These are phyloP conservation scores for Myrmaecium sp. DNA, from an alignment of 2,329 filamentous ascomycete species.

Conservation along the genomic window DNA sequence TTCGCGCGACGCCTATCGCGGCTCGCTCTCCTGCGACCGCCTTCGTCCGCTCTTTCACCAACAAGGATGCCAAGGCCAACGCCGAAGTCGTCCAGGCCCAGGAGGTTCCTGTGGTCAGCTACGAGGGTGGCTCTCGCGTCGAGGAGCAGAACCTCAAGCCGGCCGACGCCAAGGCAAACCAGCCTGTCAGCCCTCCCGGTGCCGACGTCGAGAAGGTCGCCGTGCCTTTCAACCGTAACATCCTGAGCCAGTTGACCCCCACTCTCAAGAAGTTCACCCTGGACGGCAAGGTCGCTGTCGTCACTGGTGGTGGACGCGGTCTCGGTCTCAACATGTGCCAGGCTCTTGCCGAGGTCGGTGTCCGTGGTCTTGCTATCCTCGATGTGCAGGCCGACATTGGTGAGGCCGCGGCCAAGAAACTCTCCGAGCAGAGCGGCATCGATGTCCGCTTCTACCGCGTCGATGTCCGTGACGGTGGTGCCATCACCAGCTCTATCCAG, in stretches of 20 bases:
- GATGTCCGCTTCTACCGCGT: conserved; percentile 65
- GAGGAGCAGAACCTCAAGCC: conserved; percentile 14
- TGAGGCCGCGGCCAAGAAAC: conserved; percentile 49
- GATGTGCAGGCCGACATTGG: conserved; percentile 63
- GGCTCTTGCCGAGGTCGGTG: conserved; percentile 59
- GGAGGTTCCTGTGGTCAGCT: too few species aligned
- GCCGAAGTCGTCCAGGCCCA: too few species aligned
- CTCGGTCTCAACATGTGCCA: conserved; percentile 67
- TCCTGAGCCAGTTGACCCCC: conserved; percentile 40
- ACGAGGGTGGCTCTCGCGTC: conserved; percentile 10
- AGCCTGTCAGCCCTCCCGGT: conserved; percentile 16
- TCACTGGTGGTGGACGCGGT: conserved; percentile 62
- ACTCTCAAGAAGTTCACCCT: conserved; percentile 55
- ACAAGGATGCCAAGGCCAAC: too few species aligned
- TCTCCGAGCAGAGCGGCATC: conserved; percentile 55
- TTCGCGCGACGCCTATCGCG: too few species aligned
- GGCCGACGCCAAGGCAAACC: conserved; percentile 1
- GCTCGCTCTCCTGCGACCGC: too few species aligned
- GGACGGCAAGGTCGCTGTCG: conserved; percentile 51
- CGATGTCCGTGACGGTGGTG: conserved; percentile 55
- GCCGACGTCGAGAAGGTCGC: conserved; percentile 15
- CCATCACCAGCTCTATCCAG: conserved; percentile 52
- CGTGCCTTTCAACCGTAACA: conserved; percentile 14
- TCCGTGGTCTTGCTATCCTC: conserved; percentile 57
- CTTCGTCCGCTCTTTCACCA: too few species aligned